Evolutionary conservation across 2,329 filamentous ascomycete species (phyloP), one percentile per base, ranked within the genome.

Genomic region (Xylariomycetidae sp.): DNA sequence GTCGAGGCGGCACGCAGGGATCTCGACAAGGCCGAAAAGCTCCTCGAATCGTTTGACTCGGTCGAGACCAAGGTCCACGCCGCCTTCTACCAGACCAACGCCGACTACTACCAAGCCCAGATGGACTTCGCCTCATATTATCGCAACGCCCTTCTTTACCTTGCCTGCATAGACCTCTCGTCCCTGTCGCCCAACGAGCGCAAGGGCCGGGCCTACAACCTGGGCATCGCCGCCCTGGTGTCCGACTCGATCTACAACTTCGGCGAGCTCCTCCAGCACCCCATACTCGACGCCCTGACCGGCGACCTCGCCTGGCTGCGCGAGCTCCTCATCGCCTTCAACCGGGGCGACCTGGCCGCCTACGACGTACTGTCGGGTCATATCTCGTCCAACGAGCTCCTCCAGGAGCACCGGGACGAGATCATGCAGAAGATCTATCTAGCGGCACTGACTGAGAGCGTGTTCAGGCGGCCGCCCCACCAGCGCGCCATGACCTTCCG

Each of bases 171-270:
- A 56, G 85, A 96, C 52, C 67, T 96, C 45, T 72, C 80, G 39
- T 75, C 84, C 35, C 72, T 98, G 37, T 73, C 81, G 27, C 67
- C 79, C 34, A 70, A 75, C 34, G 89, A 98, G 61, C 83, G 86
- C 51, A 82, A 82, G 59, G 76, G 75, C 39, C 82, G 90, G 50
- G 92, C 92, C 27, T 94, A 95, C 66, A 88, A 96, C 60, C 81
- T 98, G 42, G 85, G 85, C 55, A 82, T 97, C 34, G 88, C 92
- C 17, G 92, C 92, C 8, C 75, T 98, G 7, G 85, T 96, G 25
- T 96, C 89, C 31, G 86, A 90, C 54, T 87, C 80, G 53, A 98
- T 97, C 67, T 97, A 98, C 78, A 98, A 98, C 71, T 98, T 98
- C 52, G 92, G 92, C 61, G 92, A 98, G 70, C 82, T 98, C n/a